Conservation (phyloP, 2,329 filamentous ascomycete species). For the Colletotrichum tamarilloi region DNA sequence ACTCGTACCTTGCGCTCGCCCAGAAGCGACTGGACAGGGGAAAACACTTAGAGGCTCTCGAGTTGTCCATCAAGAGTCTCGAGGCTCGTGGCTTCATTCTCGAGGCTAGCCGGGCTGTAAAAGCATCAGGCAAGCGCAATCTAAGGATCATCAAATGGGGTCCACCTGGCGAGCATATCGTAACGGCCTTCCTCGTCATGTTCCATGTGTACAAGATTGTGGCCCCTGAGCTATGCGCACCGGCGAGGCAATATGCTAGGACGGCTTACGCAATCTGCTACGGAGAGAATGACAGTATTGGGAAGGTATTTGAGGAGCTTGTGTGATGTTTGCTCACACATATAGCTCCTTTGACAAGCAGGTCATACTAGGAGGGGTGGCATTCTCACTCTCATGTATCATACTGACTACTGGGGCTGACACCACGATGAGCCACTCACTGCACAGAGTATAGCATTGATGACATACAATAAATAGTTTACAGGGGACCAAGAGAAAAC, state of each 20-base stretch:
- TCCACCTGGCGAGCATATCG: not conserved
- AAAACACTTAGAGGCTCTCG: slow-evolving; percentile 30
- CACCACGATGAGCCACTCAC: too few species aligned
- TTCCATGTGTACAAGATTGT: slow-evolving; percentile 35
- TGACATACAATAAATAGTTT: too few species aligned
- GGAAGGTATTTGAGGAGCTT: not conserved
- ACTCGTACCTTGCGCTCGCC: slow-evolving; percentile 37
- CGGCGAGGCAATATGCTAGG: slow-evolving; percentile 36
- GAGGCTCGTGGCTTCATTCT: slow-evolving; percentile 42
- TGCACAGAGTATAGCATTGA: too few species aligned
- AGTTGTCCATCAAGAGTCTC: slow-evolving; percentile 39
- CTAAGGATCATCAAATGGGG: slow-evolving; percentile 42
- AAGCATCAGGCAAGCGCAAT: not conserved
- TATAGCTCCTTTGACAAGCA: not conserved
- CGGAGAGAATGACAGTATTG: slow-evolving; percentile 39
- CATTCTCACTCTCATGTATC: too few species aligned
- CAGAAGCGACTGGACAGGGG: not conserved
- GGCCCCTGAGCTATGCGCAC: slow-evolving; percentile 39
- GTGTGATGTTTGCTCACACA: not conserved
- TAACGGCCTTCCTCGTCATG: slow-evolving; percentile 35
- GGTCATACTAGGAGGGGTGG: not conserved
- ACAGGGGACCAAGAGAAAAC: too few species aligned
- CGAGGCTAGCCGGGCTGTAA: slow-evolving; percentile 16
- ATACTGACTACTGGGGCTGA: too few species aligned
- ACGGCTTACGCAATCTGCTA: slow-evolving; percentile 40